Conservation (phyloP, 768 basidiomycete species). For the Lactifluus hygrophoroides region DNA sequence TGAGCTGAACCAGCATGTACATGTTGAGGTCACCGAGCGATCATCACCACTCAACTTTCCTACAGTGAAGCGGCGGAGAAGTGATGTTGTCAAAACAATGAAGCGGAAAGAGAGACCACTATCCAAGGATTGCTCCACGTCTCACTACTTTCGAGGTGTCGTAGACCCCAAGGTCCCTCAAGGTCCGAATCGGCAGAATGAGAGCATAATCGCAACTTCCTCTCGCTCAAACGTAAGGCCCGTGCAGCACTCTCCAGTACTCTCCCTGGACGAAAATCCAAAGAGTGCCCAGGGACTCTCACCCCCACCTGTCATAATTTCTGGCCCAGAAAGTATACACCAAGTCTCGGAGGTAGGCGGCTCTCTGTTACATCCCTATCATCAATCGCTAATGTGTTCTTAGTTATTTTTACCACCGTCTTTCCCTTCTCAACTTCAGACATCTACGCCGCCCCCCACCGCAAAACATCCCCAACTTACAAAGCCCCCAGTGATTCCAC, state of each 20-base stretch:
- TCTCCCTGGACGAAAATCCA: background rate
- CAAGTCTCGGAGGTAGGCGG: constrained; percentile 12
- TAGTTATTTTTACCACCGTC: constrained; percentile 17
- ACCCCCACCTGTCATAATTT: background rate
- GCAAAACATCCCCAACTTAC: background rate
- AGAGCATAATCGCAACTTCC: background rate
- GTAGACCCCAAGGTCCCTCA: background rate
- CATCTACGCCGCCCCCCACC: constrained; percentile 11
- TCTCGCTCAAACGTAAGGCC: background rate
- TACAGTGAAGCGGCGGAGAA: background rate
- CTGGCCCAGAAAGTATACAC: background rate
- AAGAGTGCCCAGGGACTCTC: background rate
- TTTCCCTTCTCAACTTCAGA: constrained; percentile 16
- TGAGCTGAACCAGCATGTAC: background rate
- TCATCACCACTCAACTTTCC: constrained; percentile 3
- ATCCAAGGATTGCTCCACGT: background rate
- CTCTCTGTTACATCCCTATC: background rate
- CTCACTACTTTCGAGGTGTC: background rate
- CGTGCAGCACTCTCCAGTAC: too few relatives aligned
- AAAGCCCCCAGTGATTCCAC: constrained; percentile 13
- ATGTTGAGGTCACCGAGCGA: background rate
- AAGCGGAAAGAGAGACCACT: background rate
- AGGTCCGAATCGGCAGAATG: background rate
- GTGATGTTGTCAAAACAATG: background rate
- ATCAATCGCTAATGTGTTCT: background rate